Evolutionary conservation across 2,329 filamentous ascomycete species (phyloP).

Genomic region (Fusarium zealandicum): DNA sequence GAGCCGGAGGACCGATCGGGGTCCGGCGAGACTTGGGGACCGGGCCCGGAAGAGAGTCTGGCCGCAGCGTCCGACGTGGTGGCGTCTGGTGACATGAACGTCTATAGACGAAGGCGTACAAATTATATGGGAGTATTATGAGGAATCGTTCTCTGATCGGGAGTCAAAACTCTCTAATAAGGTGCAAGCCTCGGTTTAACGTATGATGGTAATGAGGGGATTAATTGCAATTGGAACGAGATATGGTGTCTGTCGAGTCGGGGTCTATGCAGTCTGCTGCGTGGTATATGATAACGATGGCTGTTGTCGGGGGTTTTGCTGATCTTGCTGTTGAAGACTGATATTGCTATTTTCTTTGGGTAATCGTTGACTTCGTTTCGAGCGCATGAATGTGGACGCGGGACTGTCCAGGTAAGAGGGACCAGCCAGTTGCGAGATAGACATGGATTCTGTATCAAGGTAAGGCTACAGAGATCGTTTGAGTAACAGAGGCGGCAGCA

Average conservation of each 20-base stretch:
- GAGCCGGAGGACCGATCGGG: constrained; percentile 9
- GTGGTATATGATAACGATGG: constrained; percentile 4
- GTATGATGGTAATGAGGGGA: neutral
- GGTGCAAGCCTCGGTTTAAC: constrained; percentile 28
- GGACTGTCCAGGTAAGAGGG: constrained; percentile 25
- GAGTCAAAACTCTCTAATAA: constrained; percentile 38
- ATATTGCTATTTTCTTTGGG: constrained; percentile 24
- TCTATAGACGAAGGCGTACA: constrained; percentile 12
- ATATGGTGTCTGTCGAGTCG: neutral
- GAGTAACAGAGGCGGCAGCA: constrained; percentile 9
- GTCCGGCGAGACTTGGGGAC: constrained; percentile 3
- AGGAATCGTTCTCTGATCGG: constrained; percentile 2
- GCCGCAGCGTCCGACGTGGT: constrained; percentile 21
- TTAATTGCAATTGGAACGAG: neutral
- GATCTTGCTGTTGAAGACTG: constrained; percentile 9
- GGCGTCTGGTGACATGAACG: constrained; percentile 33
- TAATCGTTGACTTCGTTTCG: constrained; percentile 30
- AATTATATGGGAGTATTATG: neutral
- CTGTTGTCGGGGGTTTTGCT: constrained; percentile 4
- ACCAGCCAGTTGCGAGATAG: constrained; percentile 26
- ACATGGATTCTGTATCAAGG: constrained; percentile 31
- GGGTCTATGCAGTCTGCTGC: constrained; percentile 8
- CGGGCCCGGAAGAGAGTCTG: constrained; percentile 24
- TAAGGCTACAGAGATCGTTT: constrained; percentile 25
- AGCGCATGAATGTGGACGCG: constrained; percentile 25